A percentile compares a stretch with the other conserved stretches of the same genome.
These are phyloP conservation scores for Chalaropsis thielavioides DNA, from an alignment of 2,329 filamentous ascomycete genomes.

Conservation along the genomic window DNA sequence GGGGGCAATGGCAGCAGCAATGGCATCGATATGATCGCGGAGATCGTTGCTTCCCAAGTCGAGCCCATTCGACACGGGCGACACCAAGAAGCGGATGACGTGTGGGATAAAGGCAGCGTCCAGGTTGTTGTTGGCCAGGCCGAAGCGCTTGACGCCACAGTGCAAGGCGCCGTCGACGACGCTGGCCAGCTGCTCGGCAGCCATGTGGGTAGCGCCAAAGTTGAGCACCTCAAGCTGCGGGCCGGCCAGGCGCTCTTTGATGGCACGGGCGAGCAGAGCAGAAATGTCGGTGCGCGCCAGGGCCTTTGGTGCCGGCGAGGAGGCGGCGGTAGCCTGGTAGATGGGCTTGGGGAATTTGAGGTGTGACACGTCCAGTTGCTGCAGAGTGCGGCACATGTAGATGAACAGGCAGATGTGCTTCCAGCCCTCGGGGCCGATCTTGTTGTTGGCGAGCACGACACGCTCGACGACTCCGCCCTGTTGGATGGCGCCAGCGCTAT, in stretches of 20 bases:
- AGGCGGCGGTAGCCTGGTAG: constrained; percentile 18
- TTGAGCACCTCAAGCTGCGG: constrained; percentile 67
- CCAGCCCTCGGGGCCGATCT: constrained; percentile 78
- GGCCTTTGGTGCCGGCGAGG: constrained; percentile 20
- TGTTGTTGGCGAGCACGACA: constrained; percentile 81
- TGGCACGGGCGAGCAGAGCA: constrained; percentile 55
- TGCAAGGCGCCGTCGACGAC: constrained; percentile 72
- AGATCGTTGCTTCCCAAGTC: constrained; percentile 79
- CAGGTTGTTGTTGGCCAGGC: constrained; percentile 70
- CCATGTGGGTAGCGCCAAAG: constrained; percentile 64
- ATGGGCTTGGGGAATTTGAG: constrained; percentile 51
- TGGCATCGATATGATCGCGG: constrained; percentile 35
- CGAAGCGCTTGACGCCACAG: constrained; percentile 63
- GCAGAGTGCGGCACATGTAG: constrained; percentile 76
- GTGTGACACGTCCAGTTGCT: constrained; percentile 72
- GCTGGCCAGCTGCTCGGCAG: constrained; percentile 52
- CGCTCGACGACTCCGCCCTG: constrained; percentile 69
- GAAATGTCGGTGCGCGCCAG: constrained; percentile 38
- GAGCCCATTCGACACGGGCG: constrained; percentile 68
- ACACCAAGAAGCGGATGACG: constrained; percentile 59
- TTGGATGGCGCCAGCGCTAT: constrained; percentile 28
- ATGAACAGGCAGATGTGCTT: constrained; percentile 79
- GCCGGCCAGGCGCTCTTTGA: constrained; percentile 64
- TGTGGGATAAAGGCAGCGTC: constrained; percentile 60
- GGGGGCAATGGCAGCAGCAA: constrained; percentile 42